Percentiles rank a stretch among this genome's conserved stretches.
Conservation (phyloP, 2,329 filamentous ascomycete species). For the Fusarium haematococcum region DNA sequence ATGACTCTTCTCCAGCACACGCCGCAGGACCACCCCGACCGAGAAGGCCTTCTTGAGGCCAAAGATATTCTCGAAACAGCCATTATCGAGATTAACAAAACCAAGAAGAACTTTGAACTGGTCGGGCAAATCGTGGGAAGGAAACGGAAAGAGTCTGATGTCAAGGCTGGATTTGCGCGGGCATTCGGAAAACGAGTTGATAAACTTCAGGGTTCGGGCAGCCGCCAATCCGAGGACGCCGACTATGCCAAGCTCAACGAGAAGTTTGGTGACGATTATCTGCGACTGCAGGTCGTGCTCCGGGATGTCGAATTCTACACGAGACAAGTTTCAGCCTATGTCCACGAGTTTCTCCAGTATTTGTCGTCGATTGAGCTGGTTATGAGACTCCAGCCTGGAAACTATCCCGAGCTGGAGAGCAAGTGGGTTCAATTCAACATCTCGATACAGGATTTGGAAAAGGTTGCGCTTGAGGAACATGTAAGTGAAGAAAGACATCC, state of each 20-base stretch:
- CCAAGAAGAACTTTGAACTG: constrained; percentile 93
- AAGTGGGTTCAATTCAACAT: constrained; percentile 95
- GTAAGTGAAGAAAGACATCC: constrained; percentile 61
- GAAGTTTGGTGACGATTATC: constrained; percentile 91
- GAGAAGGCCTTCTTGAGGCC: constrained; percentile 68
- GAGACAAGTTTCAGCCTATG: constrained; percentile 81
- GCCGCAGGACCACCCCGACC: constrained; percentile 85
- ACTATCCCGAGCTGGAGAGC: constrained; percentile 86
- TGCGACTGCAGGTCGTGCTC: constrained; percentile 90
- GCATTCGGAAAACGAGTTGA: constrained; percentile 91
- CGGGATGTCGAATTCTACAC: constrained; percentile 95
- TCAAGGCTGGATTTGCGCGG: constrained; percentile 85
- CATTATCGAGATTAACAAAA: constrained; percentile 89
- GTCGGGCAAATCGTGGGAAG: constrained; percentile 89
- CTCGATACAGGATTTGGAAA: constrained; percentile 86
- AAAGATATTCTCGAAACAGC: constrained; percentile 71
- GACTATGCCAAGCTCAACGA: constrained; percentile 85
- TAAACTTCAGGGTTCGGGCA: constrained; percentile 77
- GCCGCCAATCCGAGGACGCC: constrained; percentile 78
- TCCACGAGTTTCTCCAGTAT: constrained; percentile 84
- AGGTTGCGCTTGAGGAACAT: constrained; percentile 85
- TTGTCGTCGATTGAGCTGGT: constrained; percentile 85
- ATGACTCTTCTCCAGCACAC: constrained; percentile 84
- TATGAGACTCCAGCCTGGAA: constrained; percentile 77
- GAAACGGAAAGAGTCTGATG: constrained; percentile 89